Conservation (phyloP, 2,329 filamentous ascomycete genomes). For the Penicillium sp. region DNA sequence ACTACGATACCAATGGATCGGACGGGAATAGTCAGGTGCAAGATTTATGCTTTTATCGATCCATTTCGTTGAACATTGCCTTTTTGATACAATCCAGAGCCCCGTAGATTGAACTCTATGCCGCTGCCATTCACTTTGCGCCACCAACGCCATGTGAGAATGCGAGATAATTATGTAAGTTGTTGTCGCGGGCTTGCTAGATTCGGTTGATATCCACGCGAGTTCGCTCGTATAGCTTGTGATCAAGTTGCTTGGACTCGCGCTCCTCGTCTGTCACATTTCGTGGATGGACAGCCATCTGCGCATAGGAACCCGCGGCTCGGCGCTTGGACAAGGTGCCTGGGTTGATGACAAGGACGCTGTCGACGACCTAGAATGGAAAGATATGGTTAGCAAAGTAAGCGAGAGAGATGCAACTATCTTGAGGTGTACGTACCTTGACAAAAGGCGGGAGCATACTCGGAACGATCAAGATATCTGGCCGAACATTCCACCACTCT, state of each 20-base stretch:
- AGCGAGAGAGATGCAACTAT: not conserved
- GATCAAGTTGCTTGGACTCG: conserved; percentile 63
- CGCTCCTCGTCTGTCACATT: conserved; percentile 61
- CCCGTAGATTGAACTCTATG: not conserved
- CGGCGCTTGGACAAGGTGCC: conserved; percentile 82
- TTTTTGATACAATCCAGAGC: not conserved
- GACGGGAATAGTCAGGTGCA: not conserved
- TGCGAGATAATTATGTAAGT: conserved; percentile 31
- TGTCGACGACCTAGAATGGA: conserved; percentile 75
- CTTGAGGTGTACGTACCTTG: conserved; percentile 62
- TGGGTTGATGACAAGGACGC: conserved; percentile 87
- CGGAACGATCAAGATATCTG: conserved; percentile 82
- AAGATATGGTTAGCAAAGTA: not conserved
- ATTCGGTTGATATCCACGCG: conserved; percentile 88
- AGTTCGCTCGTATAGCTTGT: conserved; percentile 79
- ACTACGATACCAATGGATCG: conserved; percentile 14
- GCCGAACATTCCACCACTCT: conserved; percentile 84
- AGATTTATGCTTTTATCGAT: conserved; percentile 18
- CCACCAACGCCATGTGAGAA: conserved; percentile 29
- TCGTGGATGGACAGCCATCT: conserved; percentile 73
- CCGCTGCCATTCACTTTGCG: conserved; percentile 7
- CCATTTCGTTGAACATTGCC: conserved; percentile 20
- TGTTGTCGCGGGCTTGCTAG: conserved; percentile 35
- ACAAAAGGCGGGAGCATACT: conserved; percentile 84
- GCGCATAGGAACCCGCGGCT: conserved; percentile 82